Base-by-base conservation (phyloP, 441 rosid species). In the Biscutella laevigata region DNA sequence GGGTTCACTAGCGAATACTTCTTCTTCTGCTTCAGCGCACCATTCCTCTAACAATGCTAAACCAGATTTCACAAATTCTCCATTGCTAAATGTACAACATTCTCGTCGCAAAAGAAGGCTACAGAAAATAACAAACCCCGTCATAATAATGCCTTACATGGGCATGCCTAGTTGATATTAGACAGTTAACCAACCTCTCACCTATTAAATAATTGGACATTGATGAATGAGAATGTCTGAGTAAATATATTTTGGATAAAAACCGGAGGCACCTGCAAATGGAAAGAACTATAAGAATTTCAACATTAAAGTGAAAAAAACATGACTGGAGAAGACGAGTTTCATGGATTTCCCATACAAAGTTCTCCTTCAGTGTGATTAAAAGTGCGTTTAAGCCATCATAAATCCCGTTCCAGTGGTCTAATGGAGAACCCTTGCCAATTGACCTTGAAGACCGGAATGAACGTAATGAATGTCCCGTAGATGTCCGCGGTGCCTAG, bases 11-110 rank as follows among this genome's bases (percentile, higher is more conserved):
- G 14, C 34, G 7, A 46, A 39, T 69, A 86, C 97, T 78, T 84
- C 94, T 48, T 79, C 95, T 70, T 76, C 78, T 29, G 95, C 80
- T 70, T 82, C 89, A 56, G 73, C 61, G 50, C 90, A 86, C 99
- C 99, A 92, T 36, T 77, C 77, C 82, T 92, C 97, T 48, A 92
- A 74, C 77, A 84, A 83, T 43, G 95, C 95, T 68, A 92, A 77
- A 43, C 99, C 99, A 53, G 99, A 41, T 75, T 92, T 92, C 45
- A 92, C 95, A 59, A 78, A 86, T 76, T 92, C 99, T 25, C 99
- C 97, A 49, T 92, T 92, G 83, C 99, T 92, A 69, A 92, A 88
- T 66, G 97, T 84, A 76, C 99, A 92, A 61, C 99, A 92, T 72
- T 88, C 99, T 7, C 92, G 92, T 13, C 97, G 92, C 57, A 92